phyloP scores from a whole-genome alignment of 1,284 basidiomycete species.

The Takashimella tepidaria region DNA sequence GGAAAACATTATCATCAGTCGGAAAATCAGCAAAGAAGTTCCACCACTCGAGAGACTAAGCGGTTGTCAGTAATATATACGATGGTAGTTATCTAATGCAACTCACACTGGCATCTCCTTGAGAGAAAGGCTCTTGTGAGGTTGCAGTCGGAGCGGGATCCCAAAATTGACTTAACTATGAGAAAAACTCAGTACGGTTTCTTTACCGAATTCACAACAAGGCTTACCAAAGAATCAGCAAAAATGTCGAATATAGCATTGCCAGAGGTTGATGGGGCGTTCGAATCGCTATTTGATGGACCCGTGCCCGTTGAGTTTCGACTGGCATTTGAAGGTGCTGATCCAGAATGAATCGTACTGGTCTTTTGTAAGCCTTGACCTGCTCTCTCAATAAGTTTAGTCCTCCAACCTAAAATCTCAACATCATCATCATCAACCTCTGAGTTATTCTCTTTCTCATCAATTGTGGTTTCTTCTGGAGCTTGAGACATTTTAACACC shows the following conservation, averaged over 20 bases:
- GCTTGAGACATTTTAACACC: constrained; percentile 1
- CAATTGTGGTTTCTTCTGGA: not conserved
- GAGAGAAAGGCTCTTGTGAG: not conserved
- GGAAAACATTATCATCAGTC: not conserved
- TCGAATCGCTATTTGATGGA: not conserved
- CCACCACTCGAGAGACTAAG: constrained; percentile 4
- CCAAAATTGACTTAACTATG: constrained; percentile 7
- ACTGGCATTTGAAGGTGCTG: not conserved
- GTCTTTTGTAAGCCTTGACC: not conserved
- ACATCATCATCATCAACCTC: constrained; percentile 14
- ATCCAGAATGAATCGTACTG: not conserved
- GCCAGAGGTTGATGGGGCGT: not conserved
- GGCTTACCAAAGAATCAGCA: not conserved
- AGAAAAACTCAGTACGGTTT: not conserved
- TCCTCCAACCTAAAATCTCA: constrained; percentile 26
- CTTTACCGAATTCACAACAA: not conserved
- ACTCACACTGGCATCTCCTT: constrained; percentile 1
- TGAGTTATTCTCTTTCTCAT: not conserved
- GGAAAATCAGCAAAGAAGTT: not conserved
- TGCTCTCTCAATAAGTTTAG: constrained; percentile 23
- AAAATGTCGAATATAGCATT: not conserved
- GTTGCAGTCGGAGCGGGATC: constrained; percentile 1
- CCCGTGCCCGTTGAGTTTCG: not conserved
- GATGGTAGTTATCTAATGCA: not conserved
- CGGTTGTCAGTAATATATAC: not conserved